phyloP scores from a whole-genome alignment of 768 basidiomycete genomes.

The Artomyces pyxidatus region DNA sequence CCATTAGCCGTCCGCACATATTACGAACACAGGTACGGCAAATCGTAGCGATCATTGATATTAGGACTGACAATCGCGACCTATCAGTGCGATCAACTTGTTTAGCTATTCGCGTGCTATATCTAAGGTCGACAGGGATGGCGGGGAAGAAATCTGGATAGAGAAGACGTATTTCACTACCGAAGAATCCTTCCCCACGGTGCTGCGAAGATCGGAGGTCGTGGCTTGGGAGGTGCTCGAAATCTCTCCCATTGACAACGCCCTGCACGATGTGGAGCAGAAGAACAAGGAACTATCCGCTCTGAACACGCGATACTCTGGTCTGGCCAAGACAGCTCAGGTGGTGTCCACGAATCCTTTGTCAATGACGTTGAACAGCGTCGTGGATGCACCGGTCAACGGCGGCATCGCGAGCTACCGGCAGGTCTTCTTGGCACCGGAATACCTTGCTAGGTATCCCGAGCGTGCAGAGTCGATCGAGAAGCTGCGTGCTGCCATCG shows the following conservation, averaged over 20 bases:
- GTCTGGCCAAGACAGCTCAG: conserved; percentile 71
- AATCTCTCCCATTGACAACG: conserved; percentile 80
- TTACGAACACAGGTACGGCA: conserved; percentile 71
- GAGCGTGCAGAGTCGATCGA: conserved; percentile 65
- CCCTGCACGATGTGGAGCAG: conserved; percentile 70
- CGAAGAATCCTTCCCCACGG: conserved; percentile 85
- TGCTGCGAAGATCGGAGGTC: conserved; percentile 84
- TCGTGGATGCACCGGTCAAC: conserved; percentile 75
- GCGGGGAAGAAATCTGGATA: conserved; percentile 69
- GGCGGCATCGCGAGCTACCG: conserved; percentile 76
- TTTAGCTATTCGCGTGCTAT: conserved; percentile 75
- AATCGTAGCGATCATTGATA: background rate
- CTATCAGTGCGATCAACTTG: conserved; percentile 62
- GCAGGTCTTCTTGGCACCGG: conserved; percentile 62
- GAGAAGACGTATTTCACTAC: conserved; percentile 87
- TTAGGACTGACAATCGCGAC: background rate
- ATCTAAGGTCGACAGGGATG: conserved; percentile 54
- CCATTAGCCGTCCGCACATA: conserved; percentile 73
- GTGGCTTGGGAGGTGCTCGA: conserved; percentile 61
- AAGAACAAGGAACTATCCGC: conserved; percentile 72
- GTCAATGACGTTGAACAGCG: conserved; percentile 80
- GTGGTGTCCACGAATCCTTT: conserved; percentile 69
- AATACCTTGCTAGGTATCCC: conserved; percentile 60
- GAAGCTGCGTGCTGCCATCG: conserved; percentile 64
- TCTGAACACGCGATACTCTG: conserved; percentile 62